Evolutionary conservation across 2,329 filamentous ascomycete species (phyloP).

Genomic region (Botryosphaeria dothidea): DNA sequence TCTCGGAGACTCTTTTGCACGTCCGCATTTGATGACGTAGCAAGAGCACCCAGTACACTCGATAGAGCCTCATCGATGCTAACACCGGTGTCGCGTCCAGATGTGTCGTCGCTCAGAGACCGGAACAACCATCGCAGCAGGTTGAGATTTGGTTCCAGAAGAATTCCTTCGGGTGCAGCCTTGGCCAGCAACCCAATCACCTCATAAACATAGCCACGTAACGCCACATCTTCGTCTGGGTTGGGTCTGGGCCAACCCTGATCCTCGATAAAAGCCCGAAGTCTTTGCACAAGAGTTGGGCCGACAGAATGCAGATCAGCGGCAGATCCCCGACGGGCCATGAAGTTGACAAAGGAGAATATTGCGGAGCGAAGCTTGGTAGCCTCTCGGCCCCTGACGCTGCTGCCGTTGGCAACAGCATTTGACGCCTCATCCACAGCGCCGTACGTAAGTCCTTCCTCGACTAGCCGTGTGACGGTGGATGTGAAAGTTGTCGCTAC

Average conservation of each 20-base stretch:
- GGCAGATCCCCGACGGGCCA: conserved; percentile 70
- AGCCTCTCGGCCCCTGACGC: conserved; percentile 62
- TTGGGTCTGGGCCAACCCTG: conserved; percentile 79
- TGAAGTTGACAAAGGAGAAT: conserved; percentile 85
- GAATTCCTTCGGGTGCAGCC: conserved; percentile 60
- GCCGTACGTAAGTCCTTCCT: conserved; percentile 44
- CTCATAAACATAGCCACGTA: conserved; percentile 84
- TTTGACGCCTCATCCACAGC: conserved; percentile 27
- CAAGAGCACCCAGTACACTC: conserved; percentile 63
- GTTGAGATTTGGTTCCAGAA: conserved; percentile 53
- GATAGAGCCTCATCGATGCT: conserved; percentile 89
- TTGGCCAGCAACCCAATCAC: conserved; percentile 80
- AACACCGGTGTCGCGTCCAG: conserved; percentile 71
- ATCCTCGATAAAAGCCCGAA: conserved; percentile 72
- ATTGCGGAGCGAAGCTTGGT: conserved; percentile 79
- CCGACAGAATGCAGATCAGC: conserved; percentile 66
- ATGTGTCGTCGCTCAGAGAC: conserved; percentile 78
- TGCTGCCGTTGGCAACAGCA: conserved; percentile 45
- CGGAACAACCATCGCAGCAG: conserved; percentile 77
- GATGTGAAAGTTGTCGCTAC: conserved; percentile 69
- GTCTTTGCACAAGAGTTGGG: conserved; percentile 64
- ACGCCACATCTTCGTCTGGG: conserved; percentile 57
- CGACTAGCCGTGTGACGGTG: conserved; percentile 68
- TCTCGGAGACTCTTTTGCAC: conserved; percentile 41
- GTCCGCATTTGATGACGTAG: conserved; percentile 44